A percentile compares a stretch with the other conserved stretches of the same genome.
Evolutionary conservation across 169 alveolate species (phyloP).

Genomic region (Plasmodium coatneyi): DNA sequence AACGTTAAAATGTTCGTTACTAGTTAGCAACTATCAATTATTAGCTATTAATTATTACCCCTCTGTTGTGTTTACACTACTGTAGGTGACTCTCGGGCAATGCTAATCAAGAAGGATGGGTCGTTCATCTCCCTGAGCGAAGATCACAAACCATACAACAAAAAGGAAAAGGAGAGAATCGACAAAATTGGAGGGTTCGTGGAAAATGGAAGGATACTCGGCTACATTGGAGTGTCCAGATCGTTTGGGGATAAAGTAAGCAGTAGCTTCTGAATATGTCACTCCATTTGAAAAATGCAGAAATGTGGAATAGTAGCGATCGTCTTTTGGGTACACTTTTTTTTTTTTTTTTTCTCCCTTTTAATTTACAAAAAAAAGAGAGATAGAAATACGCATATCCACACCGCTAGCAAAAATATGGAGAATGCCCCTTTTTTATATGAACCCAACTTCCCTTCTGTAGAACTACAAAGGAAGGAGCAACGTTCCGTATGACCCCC

Average conservation of each 20-base stretch:
- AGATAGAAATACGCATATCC: not conserved
- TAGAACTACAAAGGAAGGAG: conserved; percentile 45
- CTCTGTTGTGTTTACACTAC: not conserved
- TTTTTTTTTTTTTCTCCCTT: not conserved
- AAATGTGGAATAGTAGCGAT: not conserved
- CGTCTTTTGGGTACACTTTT: not conserved
- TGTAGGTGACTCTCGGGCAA: conserved; percentile 65
- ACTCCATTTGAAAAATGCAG: not conserved
- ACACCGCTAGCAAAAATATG: not conserved
- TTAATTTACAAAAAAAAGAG: not conserved
- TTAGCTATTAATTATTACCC: not conserved
- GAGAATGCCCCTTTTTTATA: not conserved
- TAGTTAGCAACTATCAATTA: not conserved
- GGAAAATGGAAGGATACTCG: conserved; percentile 71
- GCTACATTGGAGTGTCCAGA: conserved; percentile 69
- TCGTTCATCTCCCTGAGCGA: conserved; percentile 67
- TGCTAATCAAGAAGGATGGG: conserved; percentile 68
- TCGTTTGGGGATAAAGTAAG: conserved; percentile 69
- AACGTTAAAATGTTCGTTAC: not conserved
- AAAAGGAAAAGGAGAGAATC: conserved; percentile 65
- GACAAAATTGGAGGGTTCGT: conserved; percentile 68
- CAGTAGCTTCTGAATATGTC: not conserved
- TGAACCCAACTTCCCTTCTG: not conserved
- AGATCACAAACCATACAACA: conserved; percentile 68
- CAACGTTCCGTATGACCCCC: conserved; percentile 29